These are phyloP conservation scores for Aquilaria yunnanensis DNA, from an alignment of 345 rosid genomes.

Conservation along the genomic window DNA sequence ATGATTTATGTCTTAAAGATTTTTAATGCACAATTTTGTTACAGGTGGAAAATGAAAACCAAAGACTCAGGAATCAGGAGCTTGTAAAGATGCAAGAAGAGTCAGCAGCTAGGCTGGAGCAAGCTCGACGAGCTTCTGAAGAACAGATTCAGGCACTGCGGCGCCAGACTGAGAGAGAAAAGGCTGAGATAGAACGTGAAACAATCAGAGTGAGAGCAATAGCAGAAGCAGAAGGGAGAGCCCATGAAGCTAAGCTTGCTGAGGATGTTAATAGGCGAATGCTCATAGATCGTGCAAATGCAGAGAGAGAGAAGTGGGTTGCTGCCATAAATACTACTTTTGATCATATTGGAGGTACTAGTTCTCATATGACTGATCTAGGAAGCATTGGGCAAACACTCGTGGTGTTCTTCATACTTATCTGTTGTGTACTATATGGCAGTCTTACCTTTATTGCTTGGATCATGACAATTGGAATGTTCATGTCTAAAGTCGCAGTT, in stretches of 20 bases:
- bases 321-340: slow-evolving; percentile 92
- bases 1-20: slow-evolving; percentile 5
- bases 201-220: slow-evolving; percentile 88
- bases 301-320: slow-evolving; percentile 97
- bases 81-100: slow-evolving; percentile 93
- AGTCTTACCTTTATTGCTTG: too few species aligned
- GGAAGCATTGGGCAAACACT: too few species aligned
- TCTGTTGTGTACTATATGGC: too few species aligned
- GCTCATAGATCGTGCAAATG: slow-evolving; percentile 91
- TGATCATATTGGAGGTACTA: slow-evolving; percentile 89
- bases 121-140: slow-evolving; percentile 87
- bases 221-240: slow-evolving; percentile 99
- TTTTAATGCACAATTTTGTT: slow-evolving; percentile 19
- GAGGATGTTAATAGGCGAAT: slow-evolving; percentile 92
- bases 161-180: slow-evolving; percentile 92
- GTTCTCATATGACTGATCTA: not conserved
- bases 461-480: too few species aligned
- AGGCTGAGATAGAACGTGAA: slow-evolving; percentile 98
- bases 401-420: too few species aligned
- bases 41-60: slow-evolving; percentile 87
- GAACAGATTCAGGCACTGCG: slow-evolving; percentile 94
- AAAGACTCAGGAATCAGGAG: slow-evolving; percentile 91
- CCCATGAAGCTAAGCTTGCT: slow-evolving; percentile 91
- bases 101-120: slow-evolving; percentile 81
- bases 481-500: too few species aligned